Percentiles rank a stretch among this genome's conserved stretches.
These are phyloP conservation scores for Fonsecaea erecta DNA, from an alignment of 2,329 filamentous ascomycete genomes.

Conservation along the genomic window DNA sequence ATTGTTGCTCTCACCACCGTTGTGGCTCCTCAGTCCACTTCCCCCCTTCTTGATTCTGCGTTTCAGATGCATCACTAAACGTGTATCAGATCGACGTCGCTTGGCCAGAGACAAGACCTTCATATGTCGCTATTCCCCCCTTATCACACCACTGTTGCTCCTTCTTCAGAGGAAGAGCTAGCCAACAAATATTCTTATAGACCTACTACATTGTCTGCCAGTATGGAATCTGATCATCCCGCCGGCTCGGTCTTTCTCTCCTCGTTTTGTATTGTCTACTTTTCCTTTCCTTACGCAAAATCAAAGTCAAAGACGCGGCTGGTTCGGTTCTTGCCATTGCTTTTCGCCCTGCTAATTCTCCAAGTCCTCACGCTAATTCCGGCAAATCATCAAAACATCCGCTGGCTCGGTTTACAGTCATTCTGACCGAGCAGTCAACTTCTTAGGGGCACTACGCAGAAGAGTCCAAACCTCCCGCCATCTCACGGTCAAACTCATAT, in stretches of 20 bases:
- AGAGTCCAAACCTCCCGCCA: constrained; percentile 24
- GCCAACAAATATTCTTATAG: not conserved
- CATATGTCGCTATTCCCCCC: constrained; percentile 1
- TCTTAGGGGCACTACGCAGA: not conserved
- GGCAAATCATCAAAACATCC: not conserved
- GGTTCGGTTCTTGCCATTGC: not conserved
- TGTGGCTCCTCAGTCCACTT: not conserved
- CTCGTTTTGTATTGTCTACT: not conserved
- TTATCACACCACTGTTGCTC: constrained; percentile 9
- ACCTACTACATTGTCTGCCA: not conserved
- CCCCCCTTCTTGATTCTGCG: not conserved
- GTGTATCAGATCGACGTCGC: constrained; percentile 9
- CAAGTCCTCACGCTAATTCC: not conserved
- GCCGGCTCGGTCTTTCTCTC: not conserved
- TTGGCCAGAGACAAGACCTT: constrained; percentile 4
- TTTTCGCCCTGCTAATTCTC: not conserved
- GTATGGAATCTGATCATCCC: not conserved
- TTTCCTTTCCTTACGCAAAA: not conserved
- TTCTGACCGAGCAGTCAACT: not conserved
- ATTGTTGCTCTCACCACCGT: not conserved
- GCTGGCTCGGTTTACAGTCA: not conserved
- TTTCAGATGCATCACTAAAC: not conserved
- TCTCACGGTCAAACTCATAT: constrained; percentile 28
- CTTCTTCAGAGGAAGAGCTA: not conserved
- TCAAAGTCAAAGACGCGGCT: not conserved